Evolutionary conservation across 2,329 filamentous ascomycete genomes (phyloP), one percentile per base, ranked within the genome.

Genomic region (Colletotrichum zoysiae): DNA sequence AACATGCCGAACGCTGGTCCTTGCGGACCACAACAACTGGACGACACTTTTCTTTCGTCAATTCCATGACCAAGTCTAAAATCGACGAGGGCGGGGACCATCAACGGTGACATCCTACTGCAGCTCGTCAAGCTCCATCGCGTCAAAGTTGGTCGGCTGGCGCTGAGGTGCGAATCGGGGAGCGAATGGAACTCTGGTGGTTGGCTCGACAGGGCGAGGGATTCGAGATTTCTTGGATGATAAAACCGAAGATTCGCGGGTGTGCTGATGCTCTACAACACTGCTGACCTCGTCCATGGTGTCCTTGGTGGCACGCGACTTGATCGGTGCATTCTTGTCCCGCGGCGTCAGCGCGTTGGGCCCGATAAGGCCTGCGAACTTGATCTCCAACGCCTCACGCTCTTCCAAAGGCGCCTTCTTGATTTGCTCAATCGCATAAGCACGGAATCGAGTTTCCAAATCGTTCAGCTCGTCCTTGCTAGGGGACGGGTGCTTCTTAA

Each of bases 401-500:
- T 73, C 53, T 33, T 71, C 56, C 16, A 35, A 20, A 20, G 70
- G 66, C n/a, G 60, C 60, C n/a, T 57, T 57, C n/a, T 62, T 48
- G 55, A 70, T 70, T n/a, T 70, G 55, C 2, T 50, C 40, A 23
- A 70, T 56, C n/a, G 60, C 61, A 51, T 46, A 72, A 7, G 26
- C 68, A 30, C 77, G 78, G 23, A 85, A 79, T 1, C 79, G 81
- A 42, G 73, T 68, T 60, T 82, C 80, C 33, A 85, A 76, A n/a
- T 80, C 76, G 60, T 84, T 79, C 30, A 85, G 75, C 12, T 79
- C 80, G 40, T 78, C 76, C 69, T 84, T 84, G 76, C 81, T 84
- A 2, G 84, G 84, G 2, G 84, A 85, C 7, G 84, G 84, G 50
- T 85, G 83, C 67, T 85, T 85, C 77, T 85, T 85, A 20, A 33